These are phyloP conservation scores for Ophiostoma sp. DNA, from an alignment of 2,329 filamentous ascomycete species.

Conservation along the genomic window DNA sequence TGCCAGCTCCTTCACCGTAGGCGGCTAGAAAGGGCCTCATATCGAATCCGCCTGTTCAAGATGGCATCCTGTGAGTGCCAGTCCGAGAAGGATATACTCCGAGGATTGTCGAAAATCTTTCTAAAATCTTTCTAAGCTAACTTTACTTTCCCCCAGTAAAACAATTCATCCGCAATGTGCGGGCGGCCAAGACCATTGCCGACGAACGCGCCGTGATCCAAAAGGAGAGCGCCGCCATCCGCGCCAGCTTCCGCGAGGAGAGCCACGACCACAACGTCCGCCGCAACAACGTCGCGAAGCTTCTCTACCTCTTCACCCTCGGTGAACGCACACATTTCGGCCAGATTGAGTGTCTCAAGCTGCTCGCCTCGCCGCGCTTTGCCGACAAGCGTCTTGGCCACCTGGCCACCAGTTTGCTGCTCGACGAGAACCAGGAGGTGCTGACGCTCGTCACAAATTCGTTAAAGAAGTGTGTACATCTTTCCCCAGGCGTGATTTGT, in stretches of 20 bases:
- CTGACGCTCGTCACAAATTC: conserved; percentile 97
- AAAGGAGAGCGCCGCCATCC: conserved; percentile 96
- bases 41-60: conserved; percentile 16
- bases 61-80: conserved; percentile 31
- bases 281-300: conserved; percentile 97
- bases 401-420: conserved; percentile 88
- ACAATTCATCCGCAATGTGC: conserved; percentile 99
- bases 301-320: conserved; percentile 96
- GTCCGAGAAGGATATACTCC: accelerated
- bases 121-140: background rate
- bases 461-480: conserved; percentile 75
- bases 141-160: conserved; percentile 67
- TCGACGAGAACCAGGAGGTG: conserved; percentile 99
- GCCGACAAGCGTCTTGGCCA: conserved; percentile 97
- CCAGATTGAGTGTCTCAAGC: conserved; percentile 98
- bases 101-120: too few species aligned
- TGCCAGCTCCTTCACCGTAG: conserved; percentile 9
- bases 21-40: conserved; percentile 23
- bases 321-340: conserved; percentile 98
- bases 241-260: conserved; percentile 96
- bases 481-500: background rate
- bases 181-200: conserved; percentile 97
- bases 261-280: conserved; percentile 87
- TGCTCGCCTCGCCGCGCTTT: conserved; percentile 93
- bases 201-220: conserved; percentile 98